Evolutionary conservation across 768 basidiomycete genomes (phyloP), one percentile per base, ranked within the genome.

Genomic region (Macrolepiota albuminosa): DNA sequence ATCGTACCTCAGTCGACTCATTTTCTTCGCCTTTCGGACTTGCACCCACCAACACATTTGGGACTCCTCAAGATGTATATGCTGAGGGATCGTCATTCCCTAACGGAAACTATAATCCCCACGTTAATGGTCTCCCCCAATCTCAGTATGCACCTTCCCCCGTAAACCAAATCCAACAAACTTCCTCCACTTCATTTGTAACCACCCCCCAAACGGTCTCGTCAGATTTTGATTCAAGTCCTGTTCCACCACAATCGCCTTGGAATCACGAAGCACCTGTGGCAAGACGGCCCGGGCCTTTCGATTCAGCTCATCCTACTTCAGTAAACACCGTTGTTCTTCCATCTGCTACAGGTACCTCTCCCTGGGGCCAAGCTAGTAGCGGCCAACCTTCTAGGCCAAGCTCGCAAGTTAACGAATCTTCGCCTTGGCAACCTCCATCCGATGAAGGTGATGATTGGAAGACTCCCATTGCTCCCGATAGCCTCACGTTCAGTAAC

Each of bases 401-500:
- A 54, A 58, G 54, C 48, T 64, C 73, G 14, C 68, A 71, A 42
- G 50, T 67, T 21, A 67, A 70, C 36, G 80, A 85, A 16, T 74
- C 80, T 52, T 83, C 86, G 1, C 79, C 84, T 4, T 88, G 87
- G 87, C 68, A 77, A 50, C 70, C 74, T 53, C 74, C 82, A 11
- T 80, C 81, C 5, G 75, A 84, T 56, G 76, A 76, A 26, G 66
- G 68, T 39, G 78, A 82, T 39, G 81, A 82, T 51, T 86, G 84
- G 85, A 74, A 69, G 51, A 68, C 73, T 50, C 60, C 66, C 8
- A 58, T 75, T 2, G 77, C 76, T 16, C 75, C 79, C 11, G 77
- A 79, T 61, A 83, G 82, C 60, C 74, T 87, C 21, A 84, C 86
- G 0, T 76, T 81, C 58, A 81, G 78, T 55, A 85, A 84, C 63